phyloP scores from a whole-genome alignment of 345 rosid species.

The Hibiscus trionum region DNA sequence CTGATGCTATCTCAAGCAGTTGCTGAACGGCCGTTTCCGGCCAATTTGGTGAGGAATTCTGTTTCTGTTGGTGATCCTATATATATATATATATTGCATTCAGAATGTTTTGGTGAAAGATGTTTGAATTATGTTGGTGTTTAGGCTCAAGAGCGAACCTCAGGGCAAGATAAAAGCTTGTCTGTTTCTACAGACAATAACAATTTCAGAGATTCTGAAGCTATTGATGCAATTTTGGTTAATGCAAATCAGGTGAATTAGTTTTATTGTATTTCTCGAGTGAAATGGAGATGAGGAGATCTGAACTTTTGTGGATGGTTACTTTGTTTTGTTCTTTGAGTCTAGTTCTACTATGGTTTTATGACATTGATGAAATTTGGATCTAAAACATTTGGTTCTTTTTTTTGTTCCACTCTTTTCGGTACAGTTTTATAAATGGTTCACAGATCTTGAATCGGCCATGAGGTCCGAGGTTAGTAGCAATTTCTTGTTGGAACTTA shows the following conservation, averaged over 20 bases:
- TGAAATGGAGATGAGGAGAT: conserved; percentile 1
- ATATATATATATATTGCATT: not conserved
- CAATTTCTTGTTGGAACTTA: conserved; percentile 16
- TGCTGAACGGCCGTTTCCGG: conserved; percentile 77
- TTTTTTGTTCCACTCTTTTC: not conserved
- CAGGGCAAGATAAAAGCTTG: conserved; percentile 54
- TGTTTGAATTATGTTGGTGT: conserved; percentile 5
- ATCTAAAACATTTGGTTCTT: not conserved
- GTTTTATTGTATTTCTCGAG: not conserved
- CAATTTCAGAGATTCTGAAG: conserved; percentile 47
- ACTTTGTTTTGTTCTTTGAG: not conserved
- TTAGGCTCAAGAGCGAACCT: conserved; percentile 56
- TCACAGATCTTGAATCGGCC: conserved; percentile 92
- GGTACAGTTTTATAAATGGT: conserved; percentile 91
- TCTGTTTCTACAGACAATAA: conserved; percentile 40
- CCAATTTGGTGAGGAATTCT: conserved; percentile 44
- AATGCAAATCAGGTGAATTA: conserved; percentile 64
- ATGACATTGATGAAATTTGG: not conserved
- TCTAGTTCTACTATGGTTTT: not conserved
- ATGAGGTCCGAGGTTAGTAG: conserved; percentile 95
- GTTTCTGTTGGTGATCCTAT: not conserved
- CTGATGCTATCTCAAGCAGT: conserved; percentile 55
- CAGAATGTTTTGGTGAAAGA: conserved; percentile 9
- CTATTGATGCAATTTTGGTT: conserved; percentile 70
- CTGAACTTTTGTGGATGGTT: not conserved